Evolutionary conservation across 805 yeast species (phyloP).

Genomic region (Ascoidea asiatica): DNA sequence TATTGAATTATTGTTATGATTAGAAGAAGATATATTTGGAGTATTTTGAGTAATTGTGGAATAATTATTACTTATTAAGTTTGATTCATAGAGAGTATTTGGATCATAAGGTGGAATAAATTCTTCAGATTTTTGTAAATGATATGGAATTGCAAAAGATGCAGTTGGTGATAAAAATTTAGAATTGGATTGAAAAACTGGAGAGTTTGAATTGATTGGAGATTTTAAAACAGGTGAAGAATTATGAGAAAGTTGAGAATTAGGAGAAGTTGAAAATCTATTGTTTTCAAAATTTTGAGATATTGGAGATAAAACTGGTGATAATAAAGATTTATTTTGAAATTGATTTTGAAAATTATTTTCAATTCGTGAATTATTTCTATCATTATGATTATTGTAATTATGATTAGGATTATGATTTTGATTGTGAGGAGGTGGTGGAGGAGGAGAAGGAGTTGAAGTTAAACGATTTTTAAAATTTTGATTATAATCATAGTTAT

Average conservation of each 20-base stretch:
- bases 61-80: slow-evolving; percentile 8
- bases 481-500: not conserved
- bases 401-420: not conserved
- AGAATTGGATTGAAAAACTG: not conserved
- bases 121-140: slow-evolving; percentile 4
- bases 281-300: not conserved
- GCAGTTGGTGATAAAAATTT: not conserved
- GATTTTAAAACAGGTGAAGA: not conserved
- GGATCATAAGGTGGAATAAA: slow-evolving; percentile 20
- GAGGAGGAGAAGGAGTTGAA: not conserved
- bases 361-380: not conserved
- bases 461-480: not conserved
- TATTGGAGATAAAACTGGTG: not conserved
- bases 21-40: not conserved
- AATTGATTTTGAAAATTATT: not conserved
- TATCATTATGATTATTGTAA: not conserved
- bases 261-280: not conserved
- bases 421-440: not conserved
- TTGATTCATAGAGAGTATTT: slow-evolving; percentile 17
- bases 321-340: not conserved
- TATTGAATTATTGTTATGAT: too few relatives aligned
- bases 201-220: not conserved
- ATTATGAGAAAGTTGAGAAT: too few relatives aligned
- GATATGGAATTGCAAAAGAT: not conserved
- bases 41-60: not conserved